Base-by-base conservation (phyloP, 78 protist genomes). In the Bodo saltans region DNA sequence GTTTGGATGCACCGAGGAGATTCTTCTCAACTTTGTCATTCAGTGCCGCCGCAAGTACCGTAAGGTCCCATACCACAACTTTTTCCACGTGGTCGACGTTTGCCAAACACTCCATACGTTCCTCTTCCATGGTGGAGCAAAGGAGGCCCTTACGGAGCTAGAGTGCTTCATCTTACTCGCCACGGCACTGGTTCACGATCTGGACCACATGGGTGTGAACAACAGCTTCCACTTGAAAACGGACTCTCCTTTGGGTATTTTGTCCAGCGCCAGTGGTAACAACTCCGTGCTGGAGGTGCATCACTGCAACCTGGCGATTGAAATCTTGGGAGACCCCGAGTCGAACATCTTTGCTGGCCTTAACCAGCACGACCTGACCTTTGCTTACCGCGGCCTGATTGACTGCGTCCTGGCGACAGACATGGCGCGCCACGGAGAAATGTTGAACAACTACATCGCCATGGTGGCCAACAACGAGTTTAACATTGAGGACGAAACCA, bases 171-270 rank as follows among this genome's bases (percentile, higher is more conserved):
- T 84, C 42, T 39, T 94, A 42, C 35, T 94, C 28, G 74, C 91
- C 68, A 88, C 93, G 60, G 90, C 92, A 38, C 40, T 92, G 25
- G 88, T 90, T 37, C 97, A 94, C 85, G 97, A 94, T 72, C 72
- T 93, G 29, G 95, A 92, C 85, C 97, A 94, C 78, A 95, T 94
- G 60, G 97, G 95, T 33, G 32, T 86, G 35, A 94, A 76, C 86
- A 94, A 94, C 87, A 42, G 82, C 17, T 92, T 85, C 79, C 92
- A 89, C 76, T 60, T 91, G 37, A 93, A 93, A 70, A 85, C 96
- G 35, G 87, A 86, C 47, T 74, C 91, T 41, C 84, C 83, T 32
- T 35, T 93, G 68, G 93, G 94, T 26, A 79, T 90, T 52, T 39
- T 85, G 28, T 90, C 89, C 78, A 67, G n/a, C 52, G 12, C 41